Evolutionary conservation across 2,329 filamentous ascomycete species (phyloP), one percentile per base, ranked within the genome.

Genomic region (Penicillium aurantiogriseum): DNA sequence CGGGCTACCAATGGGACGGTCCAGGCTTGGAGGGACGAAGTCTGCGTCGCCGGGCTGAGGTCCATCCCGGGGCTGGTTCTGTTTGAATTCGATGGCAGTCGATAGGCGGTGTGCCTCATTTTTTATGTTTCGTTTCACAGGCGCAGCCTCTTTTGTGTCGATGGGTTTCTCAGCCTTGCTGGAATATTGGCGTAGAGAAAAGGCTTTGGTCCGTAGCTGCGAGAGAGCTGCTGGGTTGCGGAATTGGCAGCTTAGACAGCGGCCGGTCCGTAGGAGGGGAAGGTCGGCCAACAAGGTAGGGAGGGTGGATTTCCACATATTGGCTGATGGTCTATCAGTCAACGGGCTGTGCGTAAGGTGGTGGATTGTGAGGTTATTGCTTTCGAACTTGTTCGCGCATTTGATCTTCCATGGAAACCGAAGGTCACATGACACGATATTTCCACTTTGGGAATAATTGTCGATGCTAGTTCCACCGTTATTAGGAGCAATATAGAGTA

Each of bases 1-100:
- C 11, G 82, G 80, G 75, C 96, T 85, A 61, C 94, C 94, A 64
- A 99, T 93, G 15, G 94, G 93, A 38, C 91, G 86, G 39, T 80
- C 78, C 53, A 88, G 79, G 1, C 79, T 78, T 48, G 80, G 78
- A 8, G 83, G 83, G 7, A 77, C 75, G 69, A 83, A 83, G 48
- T 80, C 76, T 59, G 73, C 66, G 45, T 75, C 74, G 42, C 69
- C 71, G 7, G 70, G 65, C 43, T 72, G 58, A 23, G 64, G 54
- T 3, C 56, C 42, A 36, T 63, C 60, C 11, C 62, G 53, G 8
- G 66, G 56, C 17, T 61, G 63, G 51, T 73, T 71, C 50, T 69
- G 68, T 46, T 71, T 62, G 56, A 73, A 72, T 47, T 69, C 63
- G 29, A 68, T 44, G 29, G 58, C 62, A 49, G 58, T 66, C 15